These are phyloP conservation scores for Aphanomyces cochlioides DNA, from an alignment of 352 stramenopile genomes.

Conservation along the genomic window DNA sequence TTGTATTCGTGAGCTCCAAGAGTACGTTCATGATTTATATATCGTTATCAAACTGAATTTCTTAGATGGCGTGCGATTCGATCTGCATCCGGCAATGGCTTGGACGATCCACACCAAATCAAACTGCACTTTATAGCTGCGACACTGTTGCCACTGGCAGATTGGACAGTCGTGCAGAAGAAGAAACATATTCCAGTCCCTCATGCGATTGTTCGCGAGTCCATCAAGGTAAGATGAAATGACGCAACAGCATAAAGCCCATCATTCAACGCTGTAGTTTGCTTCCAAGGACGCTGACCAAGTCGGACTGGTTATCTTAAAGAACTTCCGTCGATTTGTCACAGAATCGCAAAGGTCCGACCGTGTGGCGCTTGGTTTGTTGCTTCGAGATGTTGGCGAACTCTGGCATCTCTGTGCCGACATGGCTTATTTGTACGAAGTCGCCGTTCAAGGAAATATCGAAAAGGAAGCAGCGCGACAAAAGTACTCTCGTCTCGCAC, in stretches of 20 bases:
- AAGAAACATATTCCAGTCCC: slow-evolving; percentile 46
- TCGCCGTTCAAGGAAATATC: slow-evolving; percentile 32
- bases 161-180: slow-evolving; percentile 54
- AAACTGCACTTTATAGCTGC: slow-evolving; percentile 55
- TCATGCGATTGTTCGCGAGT: slow-evolving; percentile 53
- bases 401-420: slow-evolving; percentile 61
- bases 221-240: slow-evolving; percentile 46
- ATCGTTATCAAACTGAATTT: too few relatives aligned
- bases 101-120: slow-evolving; percentile 25
- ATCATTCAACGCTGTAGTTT: neutral
- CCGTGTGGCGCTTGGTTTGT: slow-evolving; percentile 47
- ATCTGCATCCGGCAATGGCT: too few relatives aligned
- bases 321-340: slow-evolving; percentile 40
- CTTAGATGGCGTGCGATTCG: too few relatives aligned
- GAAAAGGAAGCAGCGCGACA: slow-evolving; percentile 19
- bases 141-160: slow-evolving; percentile 52
- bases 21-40: neutral
- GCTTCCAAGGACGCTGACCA: slow-evolving; percentile 50
- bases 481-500: slow-evolving; percentile 44
- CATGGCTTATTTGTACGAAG: slow-evolving; percentile 49
- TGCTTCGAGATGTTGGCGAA: slow-evolving; percentile 54
- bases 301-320: slow-evolving; percentile 52
- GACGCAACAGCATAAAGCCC: neutral
- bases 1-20: slow-evolving; percentile 13
- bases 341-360: slow-evolving; percentile 39